Conservation (phyloP, 78 protist genomes). For the Dictyostelium firmibasis region DNA sequence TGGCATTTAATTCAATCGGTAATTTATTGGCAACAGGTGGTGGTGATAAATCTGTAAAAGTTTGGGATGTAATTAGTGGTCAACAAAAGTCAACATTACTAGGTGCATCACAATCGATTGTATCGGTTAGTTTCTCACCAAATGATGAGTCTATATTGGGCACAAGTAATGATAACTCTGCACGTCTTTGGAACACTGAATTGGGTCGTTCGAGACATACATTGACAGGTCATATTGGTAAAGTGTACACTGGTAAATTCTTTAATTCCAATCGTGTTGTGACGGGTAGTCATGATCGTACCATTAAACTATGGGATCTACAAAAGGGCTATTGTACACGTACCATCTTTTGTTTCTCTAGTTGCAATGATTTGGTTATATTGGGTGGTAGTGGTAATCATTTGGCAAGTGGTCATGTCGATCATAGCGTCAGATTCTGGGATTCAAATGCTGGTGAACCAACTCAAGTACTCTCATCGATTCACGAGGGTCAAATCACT, state of each 20-base stretch:
- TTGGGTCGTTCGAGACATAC: conserved; percentile 82
- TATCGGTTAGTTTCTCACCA: conserved; percentile 72
- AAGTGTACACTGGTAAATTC: conserved; percentile 77
- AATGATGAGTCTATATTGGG: conserved; percentile 75
- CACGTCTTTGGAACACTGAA: conserved; percentile 76
- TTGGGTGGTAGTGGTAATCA: conserved; percentile 20
- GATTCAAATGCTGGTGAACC: conserved; percentile 76
- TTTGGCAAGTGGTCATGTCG: conserved; percentile 81
- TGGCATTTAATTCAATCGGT: conserved; percentile 61
- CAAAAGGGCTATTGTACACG: conserved; percentile 83
- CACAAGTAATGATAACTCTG: conserved; percentile 82
- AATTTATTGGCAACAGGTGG: conserved; percentile 81
- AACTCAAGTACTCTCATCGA: conserved; percentile 43
- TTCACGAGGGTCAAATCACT: conserved; percentile 85
- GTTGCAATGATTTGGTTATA: conserved; percentile 82
- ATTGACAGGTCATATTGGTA: conserved; percentile 88
- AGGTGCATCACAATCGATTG: conserved; percentile 85
- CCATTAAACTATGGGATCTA: conserved; percentile 91
- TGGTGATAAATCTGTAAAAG: conserved; percentile 77
- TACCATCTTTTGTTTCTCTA: conserved; percentile 80
- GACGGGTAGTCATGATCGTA: conserved; percentile 90
- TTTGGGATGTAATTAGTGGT: conserved; percentile 83
- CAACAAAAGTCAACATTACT: conserved; percentile 25
- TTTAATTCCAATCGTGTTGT: conserved; percentile 33
- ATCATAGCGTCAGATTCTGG: conserved; percentile 83